These are phyloP conservation scores for Flammula alnicola DNA, from an alignment of 1,284 basidiomycete species.

Conservation along the genomic window DNA sequence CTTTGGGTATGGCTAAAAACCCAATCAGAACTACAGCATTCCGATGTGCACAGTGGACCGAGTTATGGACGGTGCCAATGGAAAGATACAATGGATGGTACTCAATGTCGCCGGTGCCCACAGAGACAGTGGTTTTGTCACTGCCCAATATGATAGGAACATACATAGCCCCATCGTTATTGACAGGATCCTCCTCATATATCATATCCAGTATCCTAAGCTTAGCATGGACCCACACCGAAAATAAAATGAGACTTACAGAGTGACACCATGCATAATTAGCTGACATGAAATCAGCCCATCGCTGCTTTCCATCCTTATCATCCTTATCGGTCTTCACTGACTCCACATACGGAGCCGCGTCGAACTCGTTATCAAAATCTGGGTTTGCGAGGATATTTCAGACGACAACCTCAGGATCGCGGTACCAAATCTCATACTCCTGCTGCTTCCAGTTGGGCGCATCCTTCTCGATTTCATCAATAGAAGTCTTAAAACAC, in stretches of 20 bases:
- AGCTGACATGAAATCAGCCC: slow-evolving; percentile 28
- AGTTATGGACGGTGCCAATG: slow-evolving; percentile 35
- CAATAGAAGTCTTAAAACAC: not conserved
- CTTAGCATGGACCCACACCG: not conserved
- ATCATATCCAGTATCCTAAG: slow-evolving; percentile 25
- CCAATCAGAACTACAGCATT: slow-evolving; percentile 30
- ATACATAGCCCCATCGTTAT: slow-evolving; percentile 31
- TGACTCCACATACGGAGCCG: slow-evolving; percentile 19
- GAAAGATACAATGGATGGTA: slow-evolving; percentile 38
- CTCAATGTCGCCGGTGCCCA: slow-evolving; percentile 38
- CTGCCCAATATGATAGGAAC: slow-evolving; percentile 38
- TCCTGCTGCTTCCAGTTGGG: slow-evolving; percentile 38
- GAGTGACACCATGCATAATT: slow-evolving; percentile 32
- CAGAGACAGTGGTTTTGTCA: slow-evolving; percentile 42
- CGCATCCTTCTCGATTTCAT: not conserved
- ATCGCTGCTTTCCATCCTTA: slow-evolving; percentile 14
- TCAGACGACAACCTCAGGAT: slow-evolving; percentile 31
- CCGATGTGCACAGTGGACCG: slow-evolving; percentile 28
- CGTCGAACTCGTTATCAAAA: slow-evolving; percentile 32
- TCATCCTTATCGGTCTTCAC: too few relatives aligned
- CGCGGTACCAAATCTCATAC: slow-evolving; percentile 40
- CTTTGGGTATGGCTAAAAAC: slow-evolving; percentile 40
- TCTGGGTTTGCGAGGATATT: slow-evolving; percentile 31
- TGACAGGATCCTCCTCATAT: slow-evolving; percentile 15
- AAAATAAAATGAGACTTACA: slow-evolving; percentile 21